These are phyloP conservation scores for Urtica urens DNA, from an alignment of 306 rosid species.

Conservation along the genomic window DNA sequence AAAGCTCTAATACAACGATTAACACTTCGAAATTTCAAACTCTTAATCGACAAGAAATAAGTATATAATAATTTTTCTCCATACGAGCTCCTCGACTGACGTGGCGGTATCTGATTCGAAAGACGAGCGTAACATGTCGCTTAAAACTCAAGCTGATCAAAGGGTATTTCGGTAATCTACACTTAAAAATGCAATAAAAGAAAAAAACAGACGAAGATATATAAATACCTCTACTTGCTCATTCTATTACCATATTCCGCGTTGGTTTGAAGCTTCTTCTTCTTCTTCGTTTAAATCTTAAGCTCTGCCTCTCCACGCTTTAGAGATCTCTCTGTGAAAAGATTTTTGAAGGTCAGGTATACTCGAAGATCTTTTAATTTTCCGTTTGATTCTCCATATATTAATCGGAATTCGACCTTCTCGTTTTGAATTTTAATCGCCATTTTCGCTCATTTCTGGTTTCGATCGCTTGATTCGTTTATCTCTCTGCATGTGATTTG, in stretches of 20 bases:
- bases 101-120: constrained; percentile 11
- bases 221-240: constrained; percentile 20
- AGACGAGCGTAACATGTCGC: not conserved
- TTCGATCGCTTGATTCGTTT: not conserved
- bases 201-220: not conserved
- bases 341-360: constrained; percentile 37
- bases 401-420: not conserved
- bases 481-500: not conserved
- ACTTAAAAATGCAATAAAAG: not conserved
- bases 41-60: no score
- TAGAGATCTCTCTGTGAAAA: constrained; percentile 32
- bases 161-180: constrained; percentile 21
- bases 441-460: constrained; percentile 5
- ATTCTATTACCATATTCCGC: constrained; percentile 14
- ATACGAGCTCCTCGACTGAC: not conserved
- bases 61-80: no score
- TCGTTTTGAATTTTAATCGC: not conserved
- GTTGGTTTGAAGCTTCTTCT: constrained; percentile 27
- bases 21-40: not conserved
- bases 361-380: constrained; percentile 20
- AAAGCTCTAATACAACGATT: not conserved
- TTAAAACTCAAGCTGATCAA: not conserved
- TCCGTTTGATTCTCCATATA: not conserved
- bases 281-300: not conserved
- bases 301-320: constrained; percentile 7